These are phyloP conservation scores for Huntiella decipiens DNA, from an alignment of 2,329 filamentous ascomycete genomes.

Conservation along the genomic window DNA sequence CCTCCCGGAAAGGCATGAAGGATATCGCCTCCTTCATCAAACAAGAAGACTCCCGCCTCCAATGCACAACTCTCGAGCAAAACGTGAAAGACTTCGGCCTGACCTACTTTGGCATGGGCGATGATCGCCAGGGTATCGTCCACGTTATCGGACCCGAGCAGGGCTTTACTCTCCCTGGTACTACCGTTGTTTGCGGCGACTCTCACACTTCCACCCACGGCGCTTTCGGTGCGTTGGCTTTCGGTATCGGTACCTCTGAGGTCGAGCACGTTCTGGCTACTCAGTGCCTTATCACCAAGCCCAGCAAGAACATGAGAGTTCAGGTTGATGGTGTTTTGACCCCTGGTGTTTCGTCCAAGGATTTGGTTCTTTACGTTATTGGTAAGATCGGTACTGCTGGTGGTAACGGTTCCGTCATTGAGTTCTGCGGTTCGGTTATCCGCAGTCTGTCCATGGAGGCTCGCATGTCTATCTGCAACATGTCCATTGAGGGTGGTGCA, in stretches of 20 bases:
- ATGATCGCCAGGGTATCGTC: constrained; percentile 94
- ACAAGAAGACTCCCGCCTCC: constrained; percentile 78
- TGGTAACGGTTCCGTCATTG: constrained; percentile 84
- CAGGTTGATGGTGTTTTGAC: constrained; percentile 82
- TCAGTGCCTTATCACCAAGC: constrained; percentile 81
- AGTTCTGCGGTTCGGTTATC: constrained; percentile 93
- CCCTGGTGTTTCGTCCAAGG: constrained; percentile 88
- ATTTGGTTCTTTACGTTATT: constrained; percentile 83
- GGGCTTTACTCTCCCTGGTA: constrained; percentile 92
- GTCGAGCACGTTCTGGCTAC: constrained; percentile 97
- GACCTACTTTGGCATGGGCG: constrained; percentile 90
- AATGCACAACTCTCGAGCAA: constrained; percentile 90
- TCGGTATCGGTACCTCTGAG: constrained; percentile 94
- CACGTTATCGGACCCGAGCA: constrained; percentile 98
- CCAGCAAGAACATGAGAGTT: constrained; percentile 97
- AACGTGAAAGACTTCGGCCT: constrained; percentile 94
- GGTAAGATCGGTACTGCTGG: constrained; percentile 88
- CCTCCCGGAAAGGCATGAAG: constrained; percentile 79
- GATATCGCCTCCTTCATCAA: constrained; percentile 87
- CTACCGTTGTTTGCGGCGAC: constrained; percentile 93
- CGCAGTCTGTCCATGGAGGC: constrained; percentile 83
- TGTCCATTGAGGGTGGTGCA: constrained; percentile 93
- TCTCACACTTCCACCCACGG: constrained; percentile 97
- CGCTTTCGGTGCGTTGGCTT: constrained; percentile 84
- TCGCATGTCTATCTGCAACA: constrained; percentile 98